Conservation (phyloP, 106 monocot species). For the Acorus calamus region DNA sequence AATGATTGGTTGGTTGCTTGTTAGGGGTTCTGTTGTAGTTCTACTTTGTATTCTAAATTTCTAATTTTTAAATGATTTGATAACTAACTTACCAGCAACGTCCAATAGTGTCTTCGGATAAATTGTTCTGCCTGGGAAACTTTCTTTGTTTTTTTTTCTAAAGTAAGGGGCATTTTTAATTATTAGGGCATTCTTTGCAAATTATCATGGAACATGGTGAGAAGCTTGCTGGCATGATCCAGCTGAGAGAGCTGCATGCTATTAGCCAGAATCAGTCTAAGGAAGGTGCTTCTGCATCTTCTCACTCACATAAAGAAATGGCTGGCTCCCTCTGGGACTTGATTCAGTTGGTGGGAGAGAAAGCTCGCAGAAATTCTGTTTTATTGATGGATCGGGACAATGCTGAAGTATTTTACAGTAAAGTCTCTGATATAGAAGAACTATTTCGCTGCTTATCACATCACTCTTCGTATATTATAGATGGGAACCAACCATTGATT, state of each 20-base stretch:
- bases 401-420: slow-evolving; percentile 97
- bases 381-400: slow-evolving; percentile 97
- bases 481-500: slow-evolving; percentile 26
- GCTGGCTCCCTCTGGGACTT: slow-evolving; percentile 76
- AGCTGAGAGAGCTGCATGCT: slow-evolving; percentile 76
- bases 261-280: slow-evolving; percentile 36
- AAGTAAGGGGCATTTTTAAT: slow-evolving; percentile 2
- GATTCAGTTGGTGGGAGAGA: slow-evolving; percentile 95
- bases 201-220: slow-evolving; percentile 92
- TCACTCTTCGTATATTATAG: slow-evolving; percentile 50
- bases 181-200: slow-evolving; percentile 57
- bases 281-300: slow-evolving; percentile 23
- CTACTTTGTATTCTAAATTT: too few relatives aligned
- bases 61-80: too few relatives aligned
- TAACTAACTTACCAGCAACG: too few relatives aligned
- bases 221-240: slow-evolving; percentile 72
- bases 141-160: background rate
- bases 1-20: too few relatives aligned
- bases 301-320: slow-evolving; percentile 13
- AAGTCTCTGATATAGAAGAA: slow-evolving; percentile 82
- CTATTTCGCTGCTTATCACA: slow-evolving; percentile 64
- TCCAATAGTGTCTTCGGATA: too few relatives aligned
- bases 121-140: too few relatives aligned
- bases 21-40: too few relatives aligned
- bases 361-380: slow-evolving; percentile 73